Base-by-base conservation (phyloP, 2,329 filamentous ascomycete genomes). In the Nemania abortiva region DNA sequence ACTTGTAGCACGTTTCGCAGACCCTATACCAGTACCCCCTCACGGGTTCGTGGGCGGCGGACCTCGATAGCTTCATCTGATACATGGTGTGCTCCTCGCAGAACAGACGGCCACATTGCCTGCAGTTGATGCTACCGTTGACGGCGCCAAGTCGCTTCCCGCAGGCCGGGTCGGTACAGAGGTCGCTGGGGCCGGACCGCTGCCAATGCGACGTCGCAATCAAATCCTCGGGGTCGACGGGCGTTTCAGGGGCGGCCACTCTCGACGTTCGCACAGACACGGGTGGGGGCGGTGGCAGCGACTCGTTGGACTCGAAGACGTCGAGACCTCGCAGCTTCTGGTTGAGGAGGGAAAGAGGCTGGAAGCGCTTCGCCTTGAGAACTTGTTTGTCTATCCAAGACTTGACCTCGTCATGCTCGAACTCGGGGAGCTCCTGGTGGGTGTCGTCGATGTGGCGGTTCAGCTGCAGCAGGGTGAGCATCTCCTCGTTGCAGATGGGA, bases 81-180 rank as follows among this genome's bases (percentile, higher is more conserved):
- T 98, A 99, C 95, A 99, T 97, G 61, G 96, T 98, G 79, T 99
- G 96, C 74, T 95, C 93, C 77, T 98, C 96, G 81, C 96, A 99
- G 79, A 98, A 99, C 49, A 99, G 83, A 74, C 91, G 91, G 6
- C 96, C 96, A 77, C 96, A 99, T 71, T 95, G 94, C 71, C 96
- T 88, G 81, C 96, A 99, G 79, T 99, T 98, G 75, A 99, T 90
- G 76, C 87, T 94, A 20, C 94, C 94, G 75, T 92, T 95, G 6
- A 92, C 87, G 2, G 91, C 87, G 0, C 94, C 94, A 5, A 99
- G 83, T 29, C 90, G 88, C 79, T 92, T 93, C 34, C 90, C 93
- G 75, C 96, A 99, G 22, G 91, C 86, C 0, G 95, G 95, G 75
- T 99, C 96, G 9, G 95, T 92, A 78, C 96, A 99, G 13, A 87